Base-by-base conservation (phyloP, 176 grass and related monocot genomes). In the Aegilops tauschii region DNA sequence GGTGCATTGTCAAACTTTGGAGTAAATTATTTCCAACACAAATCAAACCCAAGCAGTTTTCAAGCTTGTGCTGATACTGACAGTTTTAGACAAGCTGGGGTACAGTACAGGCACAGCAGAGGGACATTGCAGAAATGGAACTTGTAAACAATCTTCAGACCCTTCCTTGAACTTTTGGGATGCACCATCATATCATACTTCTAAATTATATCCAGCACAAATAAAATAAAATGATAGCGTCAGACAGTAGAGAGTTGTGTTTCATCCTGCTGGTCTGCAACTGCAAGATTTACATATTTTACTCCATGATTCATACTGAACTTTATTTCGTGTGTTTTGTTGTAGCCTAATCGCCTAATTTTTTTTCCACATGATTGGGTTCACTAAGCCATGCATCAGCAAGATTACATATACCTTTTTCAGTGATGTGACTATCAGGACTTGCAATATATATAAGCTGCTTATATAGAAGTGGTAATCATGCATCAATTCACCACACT, bases 401-500 rank as follows among this genome's bases (percentile, higher is more conserved):
- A 25, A 25, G 23, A 25, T 25, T 25, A 66, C 35, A 73, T 5
- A 11, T 73, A 44, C 9, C 12, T 28, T 12, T 73, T 77, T 35
- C 63, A 71, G 35, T 42, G 70, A 29, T 73, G 13, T 40, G 37
- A 77, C 20, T 10, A 65, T 17, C 29, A 65, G 32, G 54, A 61
- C 23, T 44, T 47, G n/a, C 72, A 70, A 73, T 5, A 20, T 29
- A 31, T 31, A 2, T 36, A 36, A 36, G 35, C 35, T 83, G 49
- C 12, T 68, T 81, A 85, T 85, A 80, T 28, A 84, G 35, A 71
- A 73, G 67, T 58, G 13, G 21, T 79, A 28, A 84, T 80, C 47
- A 83, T 20, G n/a, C n/a, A n/a, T n/a, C n/a, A n/a, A n/a, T n/a
- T n/a, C n/a, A n/a, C n/a, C n/a, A n/a, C n/a, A n/a, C n/a, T n/a